Base-by-base conservation (phyloP, 192 early-diverging fungal species). In the Coemansia sp. region DNA sequence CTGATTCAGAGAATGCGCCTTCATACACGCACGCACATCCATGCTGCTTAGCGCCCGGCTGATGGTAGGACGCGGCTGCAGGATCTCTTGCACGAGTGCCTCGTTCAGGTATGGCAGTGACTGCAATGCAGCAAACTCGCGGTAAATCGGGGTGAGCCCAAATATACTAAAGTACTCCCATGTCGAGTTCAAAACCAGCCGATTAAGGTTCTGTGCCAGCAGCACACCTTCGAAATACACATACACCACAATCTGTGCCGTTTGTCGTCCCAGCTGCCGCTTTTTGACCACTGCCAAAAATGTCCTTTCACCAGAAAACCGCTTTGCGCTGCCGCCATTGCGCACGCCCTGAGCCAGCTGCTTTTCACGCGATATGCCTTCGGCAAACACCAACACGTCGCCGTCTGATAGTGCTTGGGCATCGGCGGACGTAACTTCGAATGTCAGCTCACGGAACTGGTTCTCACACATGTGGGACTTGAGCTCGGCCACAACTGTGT, bases 71-170 rank as follows among this genome's bases (percentile, higher is more conserved):
- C 71, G 63, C 21, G 90, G 87, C 2, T 67, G 38, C 23, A 97
- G 54, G 44, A 98, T 86, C 32, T 87, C 83, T 0, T 75, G 42
- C 8, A 65, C 62, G 17, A 94, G 77, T 11, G 80, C 60, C 57
- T 84, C 82, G 21, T 83, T 70, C 53, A 76, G 46, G 38, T 69
- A 62, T 37, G 81, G 70, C 57, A 96, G 70, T 18, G 79, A 82
- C 26, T 80, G 56, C 48, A 98, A 62, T 2, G 89, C 88, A 9
- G 80, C 67, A 60, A 91, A 98, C 72, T 98, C 94, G 23, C 96
- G 88, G 38, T 88, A 63, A 8, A 77, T 64, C 0, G 96, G 90
- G 3, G 90, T 90, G 39, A 94, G 58, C 47, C 85, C 70, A 52
- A 82, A 81, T 5, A 87, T 54, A 15, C 71, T 69, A 52, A 77